Conservation (phyloP, 2,329 filamentous ascomycete species). For the Trichoderma sp. region DNA sequence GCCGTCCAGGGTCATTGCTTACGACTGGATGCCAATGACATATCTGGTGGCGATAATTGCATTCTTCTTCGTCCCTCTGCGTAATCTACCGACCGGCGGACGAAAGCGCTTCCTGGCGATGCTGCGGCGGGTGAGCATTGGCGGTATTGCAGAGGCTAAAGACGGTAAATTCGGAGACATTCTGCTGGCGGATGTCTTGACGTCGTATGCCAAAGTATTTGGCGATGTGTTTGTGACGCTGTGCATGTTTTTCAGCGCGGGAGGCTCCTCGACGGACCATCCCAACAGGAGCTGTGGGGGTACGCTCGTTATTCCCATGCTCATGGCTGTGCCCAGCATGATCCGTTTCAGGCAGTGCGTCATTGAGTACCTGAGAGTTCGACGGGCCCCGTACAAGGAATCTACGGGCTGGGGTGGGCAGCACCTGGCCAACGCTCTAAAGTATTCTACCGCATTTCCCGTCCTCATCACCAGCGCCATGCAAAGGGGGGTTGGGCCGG, state of each 20-base stretch:
- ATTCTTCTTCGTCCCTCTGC: slow-evolving; percentile 74
- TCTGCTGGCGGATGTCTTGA: slow-evolving; percentile 89
- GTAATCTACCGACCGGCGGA: slow-evolving; percentile 68
- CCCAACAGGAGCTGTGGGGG: slow-evolving; percentile 85
- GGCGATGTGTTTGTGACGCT: slow-evolving; percentile 86
- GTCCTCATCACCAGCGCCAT: slow-evolving; percentile 81
- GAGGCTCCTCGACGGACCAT: slow-evolving; percentile 73
- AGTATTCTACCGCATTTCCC: slow-evolving; percentile 93
- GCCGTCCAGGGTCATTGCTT: slow-evolving; percentile 69
- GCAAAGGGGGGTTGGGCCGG: slow-evolving; percentile 62
- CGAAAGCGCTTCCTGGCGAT: slow-evolving; percentile 76
- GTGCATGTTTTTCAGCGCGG: slow-evolving; percentile 84
- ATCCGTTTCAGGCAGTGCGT: slow-evolving; percentile 92
- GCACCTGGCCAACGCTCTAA: slow-evolving; percentile 90
- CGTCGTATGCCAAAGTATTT: slow-evolving; percentile 90
- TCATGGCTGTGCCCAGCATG: slow-evolving; percentile 79
- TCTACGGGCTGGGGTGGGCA: slow-evolving; percentile 75
- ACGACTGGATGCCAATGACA: slow-evolving; percentile 84
- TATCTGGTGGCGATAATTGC: slow-evolving; percentile 75
- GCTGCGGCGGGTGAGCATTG: slow-evolving; percentile 77
- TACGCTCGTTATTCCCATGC: slow-evolving; percentile 75
- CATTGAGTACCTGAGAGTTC: slow-evolving; percentile 80
- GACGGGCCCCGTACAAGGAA: slow-evolving; percentile 58
- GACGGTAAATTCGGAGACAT: slow-evolving; percentile 96
- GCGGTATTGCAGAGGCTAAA: slow-evolving; percentile 81